Percentiles rank a stretch among this genome's conserved stretches.
These are phyloP conservation scores for Metschnikowia kofuensis DNA, from an alignment of 805 yeast species.

Conservation along the genomic window DNA sequence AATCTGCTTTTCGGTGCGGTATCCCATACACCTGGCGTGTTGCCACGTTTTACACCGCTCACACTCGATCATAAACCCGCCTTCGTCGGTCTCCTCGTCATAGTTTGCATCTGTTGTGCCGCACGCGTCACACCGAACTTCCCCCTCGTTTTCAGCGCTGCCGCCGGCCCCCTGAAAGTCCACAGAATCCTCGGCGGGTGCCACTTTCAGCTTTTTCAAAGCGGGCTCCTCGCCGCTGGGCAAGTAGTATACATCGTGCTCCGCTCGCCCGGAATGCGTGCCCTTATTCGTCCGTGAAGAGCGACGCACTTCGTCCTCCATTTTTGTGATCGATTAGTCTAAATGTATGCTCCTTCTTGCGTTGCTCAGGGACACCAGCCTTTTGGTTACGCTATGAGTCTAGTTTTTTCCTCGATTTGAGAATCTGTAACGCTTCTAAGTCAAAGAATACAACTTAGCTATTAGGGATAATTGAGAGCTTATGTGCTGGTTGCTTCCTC, in stretches of 20 bases:
- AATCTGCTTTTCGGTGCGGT: constrained; percentile 30
- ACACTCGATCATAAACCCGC: constrained; percentile 64
- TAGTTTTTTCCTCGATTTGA: no score
- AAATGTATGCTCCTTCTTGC: no score
- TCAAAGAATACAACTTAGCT: no score
- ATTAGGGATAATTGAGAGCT: no score
- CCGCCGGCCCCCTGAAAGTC: background rate
- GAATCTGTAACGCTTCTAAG: no score
- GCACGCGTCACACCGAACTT: constrained; percentile 59
- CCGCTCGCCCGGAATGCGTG: constrained; percentile 31
- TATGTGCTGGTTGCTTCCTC: no score
- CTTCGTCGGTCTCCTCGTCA: constrained; percentile 51
- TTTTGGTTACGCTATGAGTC: no score
- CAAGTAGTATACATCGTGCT: constrained; percentile 20
- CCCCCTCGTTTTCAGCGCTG: constrained; percentile 28
- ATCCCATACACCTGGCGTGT: constrained; percentile 62
- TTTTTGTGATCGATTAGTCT: background rate
- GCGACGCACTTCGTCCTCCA: constrained; percentile 25
- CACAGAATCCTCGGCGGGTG: background rate
- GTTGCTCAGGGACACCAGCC: no score
- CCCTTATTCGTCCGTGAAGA: constrained; percentile 41
- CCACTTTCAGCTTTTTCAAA: constrained; percentile 4
- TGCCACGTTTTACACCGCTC: constrained; percentile 71
- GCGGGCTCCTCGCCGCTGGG: constrained; percentile 9
- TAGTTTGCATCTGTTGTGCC: constrained; percentile 58